Base-by-base conservation (phyloP, 2,329 filamentous ascomycete species). In the Pochonia chlamydosporia region DNA sequence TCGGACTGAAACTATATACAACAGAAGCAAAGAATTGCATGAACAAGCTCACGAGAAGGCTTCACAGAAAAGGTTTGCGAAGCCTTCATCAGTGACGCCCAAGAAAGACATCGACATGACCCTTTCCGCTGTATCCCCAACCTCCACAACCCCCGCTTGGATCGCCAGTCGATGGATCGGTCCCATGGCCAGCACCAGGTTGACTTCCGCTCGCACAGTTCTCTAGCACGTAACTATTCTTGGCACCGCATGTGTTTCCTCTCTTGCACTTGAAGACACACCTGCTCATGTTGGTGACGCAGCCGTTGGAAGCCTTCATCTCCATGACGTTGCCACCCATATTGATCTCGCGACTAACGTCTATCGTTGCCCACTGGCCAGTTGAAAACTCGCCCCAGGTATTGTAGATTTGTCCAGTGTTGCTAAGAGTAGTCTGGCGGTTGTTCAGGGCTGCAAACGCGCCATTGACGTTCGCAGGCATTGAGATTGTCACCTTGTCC, bases 361-460 rank as follows among this genome's bases (percentile, higher is more conserved):
- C 66, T 47, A 71, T 64, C 36, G 63, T 65, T 52, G 68, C 69
- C n/a, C 50, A 59, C 2, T 40, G 47, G 39, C 64, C 65, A 31
- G 66, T 68, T 47, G 63, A 71, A 48, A 64, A 67, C 61, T 74
- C 71, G 46, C 62, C 66, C 67, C 70, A 72, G 26, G 70, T 71
- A 52, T 73, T 65, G 52, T 57, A 53, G 42, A 71, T 54, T 56
- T 69, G 68, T 30, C 70, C 70, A 47, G 54, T 63, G 47, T 7
- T 2, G 11, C 50, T 49, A 49, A 64, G 57, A 14, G 53, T 36
- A 7, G 58, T 61, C 42, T 48, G 47, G 30, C 30, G 47, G 49
- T 56, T 48, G 59, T n/a, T n/a, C n/a, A n/a, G n/a, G n/a, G n/a
- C n/a, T n/a, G n/a, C n/a, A n/a, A n/a, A n/a, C n/a, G n/a, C n/a